phyloP scores from a whole-genome alignment of 2,329 filamentous ascomycete species.

The Aschersonia sp. region DNA sequence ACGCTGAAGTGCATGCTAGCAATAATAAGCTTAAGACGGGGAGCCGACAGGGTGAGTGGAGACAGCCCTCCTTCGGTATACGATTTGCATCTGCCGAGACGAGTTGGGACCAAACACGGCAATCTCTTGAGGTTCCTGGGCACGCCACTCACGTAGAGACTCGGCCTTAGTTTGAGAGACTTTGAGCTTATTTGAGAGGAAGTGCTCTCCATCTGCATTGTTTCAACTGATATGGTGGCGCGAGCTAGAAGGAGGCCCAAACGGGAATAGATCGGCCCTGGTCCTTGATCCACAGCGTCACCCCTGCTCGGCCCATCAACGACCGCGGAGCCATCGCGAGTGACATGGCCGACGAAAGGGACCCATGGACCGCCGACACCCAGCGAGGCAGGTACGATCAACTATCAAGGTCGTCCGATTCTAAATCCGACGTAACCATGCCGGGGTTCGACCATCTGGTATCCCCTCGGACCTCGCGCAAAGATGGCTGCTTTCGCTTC shows the following conservation, averaged over 20 bases:
- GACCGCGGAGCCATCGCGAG: neutral
- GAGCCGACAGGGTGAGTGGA: neutral
- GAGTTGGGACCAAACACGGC: no score
- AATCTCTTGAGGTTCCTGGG: no score
- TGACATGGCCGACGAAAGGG: no score
- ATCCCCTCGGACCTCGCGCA: no score
- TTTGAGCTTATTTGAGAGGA: constrained; percentile 7
- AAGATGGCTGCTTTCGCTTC: no score
- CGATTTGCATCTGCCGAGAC: neutral
- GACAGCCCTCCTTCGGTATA: neutral
- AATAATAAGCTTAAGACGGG: neutral
- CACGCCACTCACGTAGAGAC: no score
- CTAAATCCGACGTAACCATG: no score
- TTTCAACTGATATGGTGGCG: neutral
- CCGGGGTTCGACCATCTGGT: no score
- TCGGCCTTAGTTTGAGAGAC: constrained; percentile 1
- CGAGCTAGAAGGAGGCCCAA: neutral
- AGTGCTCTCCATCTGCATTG: neutral
- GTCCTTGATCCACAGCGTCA: neutral
- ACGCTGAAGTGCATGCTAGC: neutral
- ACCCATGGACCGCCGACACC: no score
- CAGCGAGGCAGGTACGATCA: no score
- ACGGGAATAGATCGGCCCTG: neutral
- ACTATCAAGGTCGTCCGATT: no score
- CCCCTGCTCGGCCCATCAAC: neutral